Evolutionary conservation across 352 stramenopile species (phyloP), one percentile per base, ranked within the genome.

Genomic region (Discostella stelligera): DNA sequence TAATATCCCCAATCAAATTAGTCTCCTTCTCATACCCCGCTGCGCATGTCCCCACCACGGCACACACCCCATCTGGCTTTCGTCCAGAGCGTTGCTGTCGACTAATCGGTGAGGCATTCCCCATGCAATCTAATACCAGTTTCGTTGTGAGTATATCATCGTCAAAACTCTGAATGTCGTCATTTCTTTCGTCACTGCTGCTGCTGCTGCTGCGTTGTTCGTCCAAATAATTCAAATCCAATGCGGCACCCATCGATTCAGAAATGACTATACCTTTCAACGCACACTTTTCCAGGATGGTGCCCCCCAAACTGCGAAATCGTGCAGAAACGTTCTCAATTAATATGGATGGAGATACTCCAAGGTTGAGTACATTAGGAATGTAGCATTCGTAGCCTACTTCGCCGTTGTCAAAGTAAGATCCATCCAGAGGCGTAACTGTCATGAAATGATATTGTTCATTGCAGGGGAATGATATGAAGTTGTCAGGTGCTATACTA

Each of bases 71-170:
- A 71, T 90, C 86, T 13, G 87, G 77, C 59, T 91, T 89, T 52
- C 71, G 61, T 14, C 84, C 82, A 62, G 84, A 84, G 56, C 87
- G 67, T 67, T 90, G 82, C 71, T 95, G 89, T 44, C 79, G 54
- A 30, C 85, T 86, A 60, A 95, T 93, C 9, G 90, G 91, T 1
- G 76, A 90, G 52, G 60, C 82, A 85, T 95, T 94, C 3, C 91
- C 91, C 90, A 95, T 95, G 66, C 86, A 93, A 75, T 95, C 91
- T 25, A 95, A 60, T 9, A 95, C 87, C 48, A 95, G 71, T 23
- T 83, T 63, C 16, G 84, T 66, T 46, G 89, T 93, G 32, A 94
- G 79, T 18, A 83, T 70, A 32, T 82, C 74, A 16, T 21, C 9
- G 25, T 46, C 20, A 44, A 13, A 13, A 14, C 37, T 44, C 13